phyloP scores from a whole-genome alignment of 352 stramenopile genomes.

The Phytophthora hybrid region DNA sequence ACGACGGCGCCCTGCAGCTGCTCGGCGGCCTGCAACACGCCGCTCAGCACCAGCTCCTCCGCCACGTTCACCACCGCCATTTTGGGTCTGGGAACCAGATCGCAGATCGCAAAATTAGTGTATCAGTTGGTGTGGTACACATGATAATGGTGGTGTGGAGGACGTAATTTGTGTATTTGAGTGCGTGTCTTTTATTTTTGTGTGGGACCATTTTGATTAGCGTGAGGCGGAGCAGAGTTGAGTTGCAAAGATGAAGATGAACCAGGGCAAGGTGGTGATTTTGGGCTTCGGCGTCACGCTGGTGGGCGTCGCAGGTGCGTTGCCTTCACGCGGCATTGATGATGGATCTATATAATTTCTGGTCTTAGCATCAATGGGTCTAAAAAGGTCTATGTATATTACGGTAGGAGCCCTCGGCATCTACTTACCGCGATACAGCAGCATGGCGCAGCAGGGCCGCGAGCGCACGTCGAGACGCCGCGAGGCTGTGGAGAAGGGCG shows the following conservation, averaged over 20 bases:
- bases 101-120: no score
- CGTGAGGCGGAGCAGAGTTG: not conserved
- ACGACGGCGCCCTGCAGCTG: conserved; percentile 28
- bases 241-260: conserved; percentile 27
- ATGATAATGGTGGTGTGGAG: not conserved
- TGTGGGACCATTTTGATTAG: conserved; percentile 6
- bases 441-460: conserved; percentile 45
- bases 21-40: conserved; percentile 28
- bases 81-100: not conserved
- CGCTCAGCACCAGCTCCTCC: conserved; percentile 57
- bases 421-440: conserved; percentile 57
- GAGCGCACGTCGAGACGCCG: conserved; percentile 43
- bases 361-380: not conserved
- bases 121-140: conserved; percentile 1
- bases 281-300: conserved; percentile 47
- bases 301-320: conserved; percentile 41
- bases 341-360: not conserved
- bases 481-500: conserved; percentile 26
- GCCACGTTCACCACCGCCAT: conserved; percentile 53
- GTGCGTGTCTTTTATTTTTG: conserved; percentile 16
- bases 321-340: not conserved
- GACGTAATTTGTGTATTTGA: not conserved
- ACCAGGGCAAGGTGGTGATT: conserved; percentile 40
- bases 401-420: conserved; percentile 40
- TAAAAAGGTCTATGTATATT: not conserved